Evolutionary conservation across 2,329 filamentous ascomycete species (phyloP).

Genomic region (Colletotrichum sp.): DNA sequence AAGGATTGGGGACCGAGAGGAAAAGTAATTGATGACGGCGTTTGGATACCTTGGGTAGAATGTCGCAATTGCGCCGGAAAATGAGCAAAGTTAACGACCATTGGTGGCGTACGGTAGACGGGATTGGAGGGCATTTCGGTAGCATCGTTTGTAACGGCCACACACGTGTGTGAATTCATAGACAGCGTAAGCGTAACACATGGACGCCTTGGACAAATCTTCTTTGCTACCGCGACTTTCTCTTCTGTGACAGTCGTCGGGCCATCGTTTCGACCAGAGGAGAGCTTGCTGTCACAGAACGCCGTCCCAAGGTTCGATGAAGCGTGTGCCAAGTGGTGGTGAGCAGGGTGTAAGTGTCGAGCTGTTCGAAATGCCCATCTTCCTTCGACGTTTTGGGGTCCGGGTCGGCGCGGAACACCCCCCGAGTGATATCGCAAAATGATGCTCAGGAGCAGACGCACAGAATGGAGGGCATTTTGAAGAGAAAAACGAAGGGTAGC

Average conservation of each 20-base stretch:
- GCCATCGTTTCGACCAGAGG: not conserved
- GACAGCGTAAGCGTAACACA: not conserved
- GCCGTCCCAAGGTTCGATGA: not conserved
- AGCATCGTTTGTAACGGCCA: not conserved
- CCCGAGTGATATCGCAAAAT: conserved; percentile 23
- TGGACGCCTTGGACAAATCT: not conserved
- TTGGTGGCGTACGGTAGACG: not conserved
- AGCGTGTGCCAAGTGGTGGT: not conserved
- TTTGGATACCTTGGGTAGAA: not conserved
- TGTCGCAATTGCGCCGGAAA: conserved; percentile 11
- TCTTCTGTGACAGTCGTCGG: not conserved
- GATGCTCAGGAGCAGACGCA: conserved; percentile 16
- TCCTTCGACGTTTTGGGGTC: not conserved
- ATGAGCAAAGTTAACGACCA: conserved; percentile 3
- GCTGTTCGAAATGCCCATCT: not conserved
- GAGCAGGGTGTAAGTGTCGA: not conserved
- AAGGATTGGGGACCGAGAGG: not conserved
- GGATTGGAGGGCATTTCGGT: not conserved
- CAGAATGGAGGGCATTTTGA: not conserved
- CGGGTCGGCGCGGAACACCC: not conserved
- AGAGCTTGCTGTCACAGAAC: not conserved
- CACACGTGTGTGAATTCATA: not conserved
- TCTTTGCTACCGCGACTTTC: not conserved
- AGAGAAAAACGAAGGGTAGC: not conserved
- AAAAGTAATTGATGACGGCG: conserved; percentile 4